Evolutionary conservation across 1,284 basidiomycete genomes (phyloP).

Genomic region (Phlebopus sp.): DNA sequence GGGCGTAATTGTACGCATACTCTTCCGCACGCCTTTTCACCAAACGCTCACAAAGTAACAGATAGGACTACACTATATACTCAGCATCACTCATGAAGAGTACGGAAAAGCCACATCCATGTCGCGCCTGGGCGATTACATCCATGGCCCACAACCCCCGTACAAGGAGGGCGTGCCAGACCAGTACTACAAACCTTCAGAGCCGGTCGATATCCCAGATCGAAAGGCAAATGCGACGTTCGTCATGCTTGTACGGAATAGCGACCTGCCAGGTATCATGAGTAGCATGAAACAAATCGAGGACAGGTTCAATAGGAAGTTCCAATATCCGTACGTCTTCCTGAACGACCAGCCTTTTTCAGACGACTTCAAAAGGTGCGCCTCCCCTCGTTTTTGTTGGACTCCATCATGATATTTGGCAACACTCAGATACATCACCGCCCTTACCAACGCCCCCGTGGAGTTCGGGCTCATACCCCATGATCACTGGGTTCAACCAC

Average conservation of each 20-base stretch:
- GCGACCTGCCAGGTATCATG: constrained; percentile 72
- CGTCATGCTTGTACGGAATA: constrained; percentile 83
- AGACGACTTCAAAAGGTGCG: constrained; percentile 73
- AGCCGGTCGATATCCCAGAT: constrained; percentile 35
- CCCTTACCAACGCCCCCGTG: constrained; percentile 64
- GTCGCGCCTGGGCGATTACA: constrained; percentile 47
- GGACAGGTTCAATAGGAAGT: constrained; percentile 83
- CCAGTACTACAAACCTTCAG: constrained; percentile 50
- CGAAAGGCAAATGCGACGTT: constrained; percentile 83
- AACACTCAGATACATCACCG: constrained; percentile 54
- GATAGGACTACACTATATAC: constrained; percentile 71
- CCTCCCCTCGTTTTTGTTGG: background rate
- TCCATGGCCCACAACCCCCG: constrained; percentile 40
- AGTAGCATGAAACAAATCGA: constrained; percentile 77
- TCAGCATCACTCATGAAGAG: constrained; percentile 67
- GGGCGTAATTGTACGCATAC: constrained; percentile 55
- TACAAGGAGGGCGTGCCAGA: constrained; percentile 54
- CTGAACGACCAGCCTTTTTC: constrained; percentile 81
- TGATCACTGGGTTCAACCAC: constrained; percentile 85
- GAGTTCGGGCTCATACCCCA: constrained; percentile 81
- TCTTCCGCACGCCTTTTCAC: background rate
- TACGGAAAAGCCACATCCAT: constrained; percentile 68
- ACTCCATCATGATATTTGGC: constrained; percentile 5
- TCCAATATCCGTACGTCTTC: constrained; percentile 83
- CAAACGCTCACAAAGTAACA: constrained; percentile 24